These are phyloP conservation scores for Echria macrotheca DNA, from an alignment of 495 filamentous ascomycete species.

Conservation along the genomic window DNA sequence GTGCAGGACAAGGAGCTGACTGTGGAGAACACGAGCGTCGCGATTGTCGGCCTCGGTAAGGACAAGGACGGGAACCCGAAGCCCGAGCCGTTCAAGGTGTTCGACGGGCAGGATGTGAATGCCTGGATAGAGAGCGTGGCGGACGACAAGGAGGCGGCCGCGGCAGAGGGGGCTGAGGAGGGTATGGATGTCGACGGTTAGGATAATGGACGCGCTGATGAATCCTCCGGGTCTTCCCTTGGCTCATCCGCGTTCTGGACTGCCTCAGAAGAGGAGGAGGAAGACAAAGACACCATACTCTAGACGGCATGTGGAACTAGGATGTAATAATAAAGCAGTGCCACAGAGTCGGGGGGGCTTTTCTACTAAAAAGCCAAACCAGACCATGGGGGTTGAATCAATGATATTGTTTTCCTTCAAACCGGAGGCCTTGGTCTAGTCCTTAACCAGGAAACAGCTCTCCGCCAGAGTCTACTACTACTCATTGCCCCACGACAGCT, in stretches of 20 bases:
- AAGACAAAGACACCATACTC: too few relatives aligned
- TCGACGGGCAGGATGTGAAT: slow-evolving; percentile 80
- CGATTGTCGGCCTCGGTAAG: slow-evolving; percentile 61
- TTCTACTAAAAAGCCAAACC: too few relatives aligned
- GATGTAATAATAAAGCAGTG: too few relatives aligned
- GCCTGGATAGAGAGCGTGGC: slow-evolving; percentile 66
- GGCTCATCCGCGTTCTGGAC: neutral
- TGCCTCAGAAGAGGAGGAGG: too few relatives aligned
- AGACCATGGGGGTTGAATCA: too few relatives aligned
- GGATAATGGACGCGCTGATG: slow-evolving; percentile 3
- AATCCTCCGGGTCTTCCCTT: neutral
- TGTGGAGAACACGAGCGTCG: slow-evolving; percentile 90
- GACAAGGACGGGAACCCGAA: slow-evolving; percentile 44
- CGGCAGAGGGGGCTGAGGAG: slow-evolving; percentile 40
- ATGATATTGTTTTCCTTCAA: too few relatives aligned
- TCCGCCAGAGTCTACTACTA: slow-evolving; percentile 31
- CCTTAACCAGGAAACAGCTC: too few relatives aligned
- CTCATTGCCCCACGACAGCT: slow-evolving; percentile 75
- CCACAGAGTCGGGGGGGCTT: too few relatives aligned
- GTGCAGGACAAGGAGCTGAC: slow-evolving; percentile 96
- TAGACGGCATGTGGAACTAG: too few relatives aligned
- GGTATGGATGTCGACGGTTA: slow-evolving; percentile 73
- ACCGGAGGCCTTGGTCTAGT: too few relatives aligned
- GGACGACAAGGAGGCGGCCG: slow-evolving; percentile 54
- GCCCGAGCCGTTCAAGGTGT: slow-evolving; percentile 82